phyloP scores from a whole-genome alignment of 129 eudicot species.

The carrot (Daucus carota) region DNA sequence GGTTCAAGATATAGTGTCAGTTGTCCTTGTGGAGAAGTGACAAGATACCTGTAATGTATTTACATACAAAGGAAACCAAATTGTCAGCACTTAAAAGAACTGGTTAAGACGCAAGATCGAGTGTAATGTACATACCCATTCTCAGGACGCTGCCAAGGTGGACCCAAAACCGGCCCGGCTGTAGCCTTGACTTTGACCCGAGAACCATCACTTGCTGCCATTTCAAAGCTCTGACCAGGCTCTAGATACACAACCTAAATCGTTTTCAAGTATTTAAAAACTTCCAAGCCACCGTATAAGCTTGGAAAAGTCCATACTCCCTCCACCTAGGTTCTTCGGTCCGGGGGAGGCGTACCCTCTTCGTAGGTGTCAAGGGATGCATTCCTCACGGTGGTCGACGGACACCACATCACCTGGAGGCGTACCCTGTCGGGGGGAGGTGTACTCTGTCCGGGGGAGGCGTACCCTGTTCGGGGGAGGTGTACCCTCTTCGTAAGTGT shows the following conservation, averaged over 20 bases:
- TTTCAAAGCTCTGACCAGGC: constrained; percentile 66
- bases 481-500: too few species aligned
- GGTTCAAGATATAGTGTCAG: constrained; percentile 82
- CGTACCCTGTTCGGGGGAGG: too few species aligned
- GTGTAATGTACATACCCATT: constrained; percentile 50
- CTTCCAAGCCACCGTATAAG: too few species aligned
- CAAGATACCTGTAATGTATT: constrained; percentile 51
- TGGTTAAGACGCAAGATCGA: neutral
- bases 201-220: constrained; percentile 50
- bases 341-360: too few species aligned
- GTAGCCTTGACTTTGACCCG: constrained; percentile 64
- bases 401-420: too few species aligned
- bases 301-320: too few species aligned
- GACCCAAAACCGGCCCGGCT: constrained; percentile 88
- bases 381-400: too few species aligned
- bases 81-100: neutral
- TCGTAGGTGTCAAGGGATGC: too few species aligned
- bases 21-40: constrained; percentile 57
- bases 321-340: too few species aligned
- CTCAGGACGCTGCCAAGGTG: constrained; percentile 99
- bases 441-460: too few species aligned
- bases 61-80: neutral
- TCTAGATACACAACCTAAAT: constrained; percentile 67
- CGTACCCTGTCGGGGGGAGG: too few species aligned
- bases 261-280: neutral